A percentile compares a stretch with the other conserved stretches of the same genome.
phyloP scores from a whole-genome alignment of 257 asterid genomes.

The Fraxinus anomala region DNA sequence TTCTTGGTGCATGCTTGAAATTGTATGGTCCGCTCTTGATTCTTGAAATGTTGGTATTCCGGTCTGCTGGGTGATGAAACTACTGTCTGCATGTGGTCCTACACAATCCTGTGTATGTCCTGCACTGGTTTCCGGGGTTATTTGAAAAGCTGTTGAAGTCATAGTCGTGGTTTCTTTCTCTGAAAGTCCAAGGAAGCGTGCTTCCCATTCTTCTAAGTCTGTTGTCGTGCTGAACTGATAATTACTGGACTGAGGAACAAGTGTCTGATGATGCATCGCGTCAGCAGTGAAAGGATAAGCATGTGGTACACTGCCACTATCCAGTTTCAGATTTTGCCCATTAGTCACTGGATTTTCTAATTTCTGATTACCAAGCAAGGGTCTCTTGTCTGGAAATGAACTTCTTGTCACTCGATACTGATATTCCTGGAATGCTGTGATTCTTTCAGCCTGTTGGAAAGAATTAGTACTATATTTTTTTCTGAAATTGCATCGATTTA shows the following conservation, averaged over 20 bases:
- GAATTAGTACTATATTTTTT: neutral
- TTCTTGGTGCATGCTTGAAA: neutral
- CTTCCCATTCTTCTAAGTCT: slow-evolving; percentile 27
- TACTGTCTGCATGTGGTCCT: slow-evolving; percentile 18
- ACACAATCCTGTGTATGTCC: slow-evolving; percentile 2
- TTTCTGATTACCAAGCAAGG: slow-evolving; percentile 25
- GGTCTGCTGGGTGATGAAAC: slow-evolving; percentile 23
- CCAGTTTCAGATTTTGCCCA: slow-evolving; percentile 21
- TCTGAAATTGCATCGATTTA: slow-evolving; percentile 26
- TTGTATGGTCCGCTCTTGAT: slow-evolving; percentile 13
- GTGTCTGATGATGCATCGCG: slow-evolving; percentile 6
- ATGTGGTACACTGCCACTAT: slow-evolving; percentile 9
- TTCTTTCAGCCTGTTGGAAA: slow-evolving; percentile 18
- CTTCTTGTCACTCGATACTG: slow-evolving; percentile 19
- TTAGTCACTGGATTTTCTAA: slow-evolving; percentile 23
- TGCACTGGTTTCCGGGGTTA: slow-evolving; percentile 11
- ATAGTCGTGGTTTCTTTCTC: slow-evolving; percentile 19
- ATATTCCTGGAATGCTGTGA: slow-evolving; percentile 27
- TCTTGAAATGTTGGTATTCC: slow-evolving; percentile 15
- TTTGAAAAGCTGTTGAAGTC: slow-evolving; percentile 16
- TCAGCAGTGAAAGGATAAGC: slow-evolving; percentile 26
- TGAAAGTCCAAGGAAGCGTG: slow-evolving; percentile 17
- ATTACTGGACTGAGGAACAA: slow-evolving; percentile 25
- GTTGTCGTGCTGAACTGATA: slow-evolving; percentile 26
- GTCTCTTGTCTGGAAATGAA: slow-evolving; percentile 17